Percentiles rank a stretch among this genome's conserved stretches.
phyloP scores from a whole-genome alignment of 306 rosid species.

The Lithocarpus polystachyus region DNA sequence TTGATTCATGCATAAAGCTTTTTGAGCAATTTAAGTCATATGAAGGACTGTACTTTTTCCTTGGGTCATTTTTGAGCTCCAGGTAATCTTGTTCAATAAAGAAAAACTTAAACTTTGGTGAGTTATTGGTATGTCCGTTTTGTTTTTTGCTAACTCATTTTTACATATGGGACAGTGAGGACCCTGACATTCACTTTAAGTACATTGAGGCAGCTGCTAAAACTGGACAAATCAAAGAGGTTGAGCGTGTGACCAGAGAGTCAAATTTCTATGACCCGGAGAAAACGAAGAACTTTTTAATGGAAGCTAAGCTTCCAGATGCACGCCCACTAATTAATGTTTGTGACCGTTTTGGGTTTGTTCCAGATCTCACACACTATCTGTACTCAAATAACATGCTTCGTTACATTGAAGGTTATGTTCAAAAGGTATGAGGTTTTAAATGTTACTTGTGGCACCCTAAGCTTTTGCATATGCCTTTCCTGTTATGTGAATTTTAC shows the following conservation, averaged over 20 bases:
- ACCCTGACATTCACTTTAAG: slow-evolving; percentile 99
- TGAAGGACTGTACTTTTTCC: slow-evolving; percentile 95
- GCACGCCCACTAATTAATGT: slow-evolving; percentile 97
- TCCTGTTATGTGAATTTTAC: slow-evolving; percentile 1
- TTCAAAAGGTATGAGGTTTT: slow-evolving; percentile 75
- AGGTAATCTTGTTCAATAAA: slow-evolving; percentile 49
- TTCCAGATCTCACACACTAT: slow-evolving; percentile 97
- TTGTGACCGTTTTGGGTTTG: slow-evolving; percentile 98
- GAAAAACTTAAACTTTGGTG: slow-evolving; percentile 1
- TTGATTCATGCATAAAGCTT: slow-evolving; percentile 87
- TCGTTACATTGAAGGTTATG: slow-evolving; percentile 98
- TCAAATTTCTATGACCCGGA: slow-evolving; percentile 94
- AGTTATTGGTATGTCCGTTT: slow-evolving; percentile 1
- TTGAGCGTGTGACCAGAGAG: slow-evolving; percentile 98
- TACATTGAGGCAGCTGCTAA: slow-evolving; percentile 98
- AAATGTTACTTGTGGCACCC: background rate
- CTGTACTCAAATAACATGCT: slow-evolving; percentile 97
- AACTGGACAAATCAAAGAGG: slow-evolving; percentile 99
- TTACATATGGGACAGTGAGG: slow-evolving; percentile 78
- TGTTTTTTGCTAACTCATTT: background rate
- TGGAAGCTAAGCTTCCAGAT: slow-evolving; percentile 99
- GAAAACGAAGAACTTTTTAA: slow-evolving; percentile 92
- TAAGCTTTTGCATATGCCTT: background rate
- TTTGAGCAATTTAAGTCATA: slow-evolving; percentile 98
- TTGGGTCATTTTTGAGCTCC: slow-evolving; percentile 96